Evolutionary conservation across 192 early-diverging fungal species (phyloP).

Genomic region (Entophlyctis luteolus): DNA sequence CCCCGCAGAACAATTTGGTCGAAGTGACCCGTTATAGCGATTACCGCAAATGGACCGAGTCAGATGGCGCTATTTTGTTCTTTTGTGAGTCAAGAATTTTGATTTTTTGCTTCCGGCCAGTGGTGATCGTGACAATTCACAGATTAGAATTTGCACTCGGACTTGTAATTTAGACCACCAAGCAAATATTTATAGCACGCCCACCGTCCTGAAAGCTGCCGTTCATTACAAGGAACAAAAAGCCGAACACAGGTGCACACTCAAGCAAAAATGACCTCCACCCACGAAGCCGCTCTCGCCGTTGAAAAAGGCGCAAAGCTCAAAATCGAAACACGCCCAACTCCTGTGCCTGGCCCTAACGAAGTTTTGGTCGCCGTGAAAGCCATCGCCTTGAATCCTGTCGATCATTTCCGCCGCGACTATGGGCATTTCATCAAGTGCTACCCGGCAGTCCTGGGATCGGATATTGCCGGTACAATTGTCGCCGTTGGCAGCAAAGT

Average conservation of each 20-base stretch:
- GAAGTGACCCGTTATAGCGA: too few relatives aligned
- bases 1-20: too few relatives aligned
- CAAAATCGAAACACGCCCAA: neutral
- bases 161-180: too few relatives aligned
- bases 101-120: too few relatives aligned
- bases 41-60: too few relatives aligned
- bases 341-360: conserved; percentile 9
- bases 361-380: neutral
- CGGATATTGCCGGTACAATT: neutral
- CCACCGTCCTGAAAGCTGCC: too few relatives aligned
- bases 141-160: too few relatives aligned
- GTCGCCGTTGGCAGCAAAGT: neutral
- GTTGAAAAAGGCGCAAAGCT: neutral
- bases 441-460: neutral
- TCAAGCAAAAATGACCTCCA: neutral
- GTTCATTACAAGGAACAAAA: too few relatives aligned
- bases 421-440: neutral
- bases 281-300: neutral
- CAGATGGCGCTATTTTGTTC: too few relatives aligned
- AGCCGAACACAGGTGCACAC: neutral
- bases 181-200: too few relatives aligned
- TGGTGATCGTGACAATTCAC: too few relatives aligned
- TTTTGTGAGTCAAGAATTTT: too few relatives aligned
- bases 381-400: neutral
- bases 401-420: neutral